Base-by-base conservation (phyloP, 2,329 filamentous ascomycete species). In the Pestalotiopsis fici region DNA sequence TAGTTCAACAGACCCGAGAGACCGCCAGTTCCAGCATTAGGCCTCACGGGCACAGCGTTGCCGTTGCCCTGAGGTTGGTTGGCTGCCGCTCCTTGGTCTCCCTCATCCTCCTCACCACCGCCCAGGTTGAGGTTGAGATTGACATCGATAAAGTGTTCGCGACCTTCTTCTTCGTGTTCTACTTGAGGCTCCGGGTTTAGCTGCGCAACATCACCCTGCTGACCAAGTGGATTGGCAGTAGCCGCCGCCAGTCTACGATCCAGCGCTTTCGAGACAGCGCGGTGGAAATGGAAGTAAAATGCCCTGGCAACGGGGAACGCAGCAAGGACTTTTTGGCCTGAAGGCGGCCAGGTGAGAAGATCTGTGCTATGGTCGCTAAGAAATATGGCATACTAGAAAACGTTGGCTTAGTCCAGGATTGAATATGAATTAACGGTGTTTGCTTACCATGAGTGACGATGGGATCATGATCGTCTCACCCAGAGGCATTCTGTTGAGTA, bases 401-500 rank as follows among this genome's bases (percentile, higher is more conserved):
- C 43, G 27, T 70, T 65, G 68, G 61, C 12, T 37, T 35, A 60
- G 55, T 54, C 28, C 35, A 13, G 56, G 21, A 4, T 12, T 23
- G 7, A 18, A 31, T n/a, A 27, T 23, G n/a, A 2, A 59, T 13
- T 13, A 28, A 43, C 47, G 27, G 61, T 2, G 31, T 5, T 35
- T 28, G 61, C 74, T 73, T 74, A 78, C 76, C 68, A 75, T 57
- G 39, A 78, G 35, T 5, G 76, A 76, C 9, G 70, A 68, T 2
- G 80, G 75, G 31, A 81, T 74, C 7, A 79, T 67, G 18, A 80
- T 62, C 2, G 78, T 68, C 61, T 93, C 91, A 35, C 88, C 87
- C 60, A 91, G 82, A 2, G 83, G 85, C 28, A 90, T 89, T 39
- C 92, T 84, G 23, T 90, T 90, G n/a, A 91, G 83, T 12, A 94